These are phyloP conservation scores for Trichopus zeylanicus DNA, from an alignment of 116 monocot genomes.

Conservation along the genomic window DNA sequence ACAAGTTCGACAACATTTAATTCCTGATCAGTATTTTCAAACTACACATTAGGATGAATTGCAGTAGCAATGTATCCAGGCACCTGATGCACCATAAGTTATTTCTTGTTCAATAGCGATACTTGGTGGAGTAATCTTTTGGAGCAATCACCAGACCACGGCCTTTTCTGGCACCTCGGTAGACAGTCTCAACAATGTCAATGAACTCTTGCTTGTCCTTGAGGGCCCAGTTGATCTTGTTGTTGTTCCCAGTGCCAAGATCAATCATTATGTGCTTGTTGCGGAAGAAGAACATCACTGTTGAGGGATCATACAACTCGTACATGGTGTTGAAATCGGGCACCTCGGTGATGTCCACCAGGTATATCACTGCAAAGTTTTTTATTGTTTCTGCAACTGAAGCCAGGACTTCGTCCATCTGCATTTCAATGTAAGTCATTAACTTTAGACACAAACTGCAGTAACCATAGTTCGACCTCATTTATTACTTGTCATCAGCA, in stretches of 20 bases:
- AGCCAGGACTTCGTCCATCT: slow-evolving; percentile 93
- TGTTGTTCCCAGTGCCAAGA: slow-evolving; percentile 95
- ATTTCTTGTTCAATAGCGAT: slow-evolving; percentile 87
- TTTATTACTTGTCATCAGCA: too few relatives aligned
- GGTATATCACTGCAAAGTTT: slow-evolving; percentile 91
- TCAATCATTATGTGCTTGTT: slow-evolving; percentile 99
- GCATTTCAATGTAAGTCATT: too few relatives aligned
- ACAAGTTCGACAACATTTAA: too few relatives aligned
- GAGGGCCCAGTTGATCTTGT: slow-evolving; percentile 96
- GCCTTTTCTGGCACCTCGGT: slow-evolving; percentile 83
- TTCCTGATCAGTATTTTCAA: too few relatives aligned
- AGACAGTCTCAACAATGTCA: slow-evolving; percentile 93
- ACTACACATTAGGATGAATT: too few relatives aligned
- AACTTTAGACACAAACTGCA: too few relatives aligned
- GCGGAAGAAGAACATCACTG: slow-evolving; percentile 94
- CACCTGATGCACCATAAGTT: too few relatives aligned
- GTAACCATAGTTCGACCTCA: too few relatives aligned
- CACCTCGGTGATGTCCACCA: slow-evolving; percentile 90
- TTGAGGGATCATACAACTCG: slow-evolving; percentile 83
- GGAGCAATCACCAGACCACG: slow-evolving; percentile 92
- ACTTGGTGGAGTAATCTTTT: slow-evolving; percentile 95
- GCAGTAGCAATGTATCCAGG: too few relatives aligned
- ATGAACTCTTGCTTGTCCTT: slow-evolving; percentile 98
- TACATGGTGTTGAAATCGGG: slow-evolving; percentile 99
- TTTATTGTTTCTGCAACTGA: slow-evolving; percentile 93